These are phyloP conservation scores for Podospora anserina DNA, from an alignment of 495 filamentous ascomycete species.

Conservation along the genomic window DNA sequence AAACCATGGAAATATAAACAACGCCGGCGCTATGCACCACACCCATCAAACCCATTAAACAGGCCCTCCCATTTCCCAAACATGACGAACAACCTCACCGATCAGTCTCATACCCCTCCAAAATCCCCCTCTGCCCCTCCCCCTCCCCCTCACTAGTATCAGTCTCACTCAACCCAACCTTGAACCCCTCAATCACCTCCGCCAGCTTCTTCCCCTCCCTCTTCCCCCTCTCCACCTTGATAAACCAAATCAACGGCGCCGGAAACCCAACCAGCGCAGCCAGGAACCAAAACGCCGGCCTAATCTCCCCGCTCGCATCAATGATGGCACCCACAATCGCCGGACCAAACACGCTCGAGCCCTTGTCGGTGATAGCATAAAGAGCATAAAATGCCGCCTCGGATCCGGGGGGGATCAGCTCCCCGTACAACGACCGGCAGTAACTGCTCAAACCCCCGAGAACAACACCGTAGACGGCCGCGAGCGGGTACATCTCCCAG, in stretches of 20 bases:
- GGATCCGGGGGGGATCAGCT: conserved; percentile 86
- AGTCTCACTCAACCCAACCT: conserved; percentile 21
- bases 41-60: not conserved
- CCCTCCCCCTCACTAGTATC: conserved; percentile 33
- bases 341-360: conserved; percentile 89
- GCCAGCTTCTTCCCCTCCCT: conserved; percentile 71
- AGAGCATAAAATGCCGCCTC: conserved; percentile 96
- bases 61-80: not conserved
- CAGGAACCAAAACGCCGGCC: conserved; percentile 91
- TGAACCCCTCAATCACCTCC: conserved; percentile 60
- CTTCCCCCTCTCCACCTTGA: conserved; percentile 88
- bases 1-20: conserved; percentile 7
- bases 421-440: conserved; percentile 87
- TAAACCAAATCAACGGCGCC: conserved; percentile 75
- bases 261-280: conserved; percentile 78
- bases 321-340: conserved; percentile 91
- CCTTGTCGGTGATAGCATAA: conserved; percentile 97
- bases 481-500: conserved; percentile 96
- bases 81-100: conserved; percentile 7
- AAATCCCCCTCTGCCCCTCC: conserved; percentile 32
- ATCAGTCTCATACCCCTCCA: conserved; percentile 35
- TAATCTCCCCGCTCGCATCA: conserved; percentile 82
- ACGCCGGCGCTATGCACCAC: conserved; percentile 46
- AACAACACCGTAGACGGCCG: conserved; percentile 87
- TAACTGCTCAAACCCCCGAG: conserved; percentile 91